A percentile compares a stretch with the other conserved stretches of the same genome.
Evolutionary conservation across 768 basidiomycete species (phyloP).

Genomic region (Phylloporus scabripes): DNA sequence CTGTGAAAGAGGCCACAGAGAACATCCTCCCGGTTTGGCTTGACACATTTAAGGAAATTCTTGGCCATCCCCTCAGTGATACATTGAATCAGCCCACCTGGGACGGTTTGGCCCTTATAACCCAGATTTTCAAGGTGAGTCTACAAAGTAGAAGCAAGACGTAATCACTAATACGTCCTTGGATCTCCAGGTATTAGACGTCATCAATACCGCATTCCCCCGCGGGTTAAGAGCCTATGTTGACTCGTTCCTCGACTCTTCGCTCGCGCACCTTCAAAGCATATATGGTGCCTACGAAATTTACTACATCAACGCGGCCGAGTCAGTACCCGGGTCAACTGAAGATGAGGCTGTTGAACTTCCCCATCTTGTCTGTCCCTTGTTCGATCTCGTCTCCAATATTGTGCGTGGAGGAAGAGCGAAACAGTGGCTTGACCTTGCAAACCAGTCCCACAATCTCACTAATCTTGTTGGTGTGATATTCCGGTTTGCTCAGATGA

Average conservation of each 20-base stretch:
- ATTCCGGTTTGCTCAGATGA: conserved; percentile 80
- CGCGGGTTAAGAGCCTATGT: conserved; percentile 61
- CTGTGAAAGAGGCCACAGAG: conserved; percentile 76
- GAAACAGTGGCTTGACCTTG: conserved; percentile 54
- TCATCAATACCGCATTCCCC: conserved; percentile 78
- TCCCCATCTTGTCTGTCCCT: conserved; percentile 67
- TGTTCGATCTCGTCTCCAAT: conserved; percentile 75
- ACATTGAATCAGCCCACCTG: conserved; percentile 56
- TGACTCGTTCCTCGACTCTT: conserved; percentile 49
- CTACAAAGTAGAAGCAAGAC: not conserved
- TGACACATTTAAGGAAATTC: conserved; percentile 78
- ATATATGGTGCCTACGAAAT: conserved; percentile 56
- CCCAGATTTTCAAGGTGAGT: conserved; percentile 80
- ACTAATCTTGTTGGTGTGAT: conserved; percentile 47
- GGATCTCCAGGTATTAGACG: conserved; percentile 61
- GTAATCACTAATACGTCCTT: conserved; percentile 1
- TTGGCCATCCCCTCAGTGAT: conserved; percentile 61
- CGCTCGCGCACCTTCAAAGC: conserved; percentile 54
- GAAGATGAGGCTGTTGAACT: conserved; percentile 78
- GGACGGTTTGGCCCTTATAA: conserved; percentile 75
- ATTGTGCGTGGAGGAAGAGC: conserved; percentile 60
- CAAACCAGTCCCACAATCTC: conserved; percentile 35
- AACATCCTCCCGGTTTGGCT: conserved; percentile 87
- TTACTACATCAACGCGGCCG: conserved; percentile 55
- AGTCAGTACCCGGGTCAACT: conserved; percentile 54